Base-by-base conservation (phyloP, 768 basidiomycete genomes). In the Amanita jacksonii region DNA sequence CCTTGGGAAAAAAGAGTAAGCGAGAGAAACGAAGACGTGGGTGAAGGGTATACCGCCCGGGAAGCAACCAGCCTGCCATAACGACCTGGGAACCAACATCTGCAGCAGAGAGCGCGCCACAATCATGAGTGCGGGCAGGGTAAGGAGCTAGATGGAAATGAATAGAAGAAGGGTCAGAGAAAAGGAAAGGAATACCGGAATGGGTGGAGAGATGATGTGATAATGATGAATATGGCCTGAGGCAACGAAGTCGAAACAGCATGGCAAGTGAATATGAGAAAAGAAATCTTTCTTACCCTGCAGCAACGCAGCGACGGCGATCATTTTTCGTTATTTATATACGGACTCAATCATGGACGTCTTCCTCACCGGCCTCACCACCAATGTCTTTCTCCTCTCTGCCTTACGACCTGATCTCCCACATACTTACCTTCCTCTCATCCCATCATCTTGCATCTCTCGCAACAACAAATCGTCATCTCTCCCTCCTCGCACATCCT, bases 61-160 rank as follows among this genome's bases (percentile, higher is more conserved):
- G 75, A 52, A 85, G 78, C 46, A 94, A 66, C 81, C 84, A 88
- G 25, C 92, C 92, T 18, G 82, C 70, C 27, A 97, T 67, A 47
- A 83, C 71, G 49, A 92, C 87, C 47, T 56, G 56, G 13, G 62
- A 51, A 51, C 79, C 85, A 41, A 65, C 73, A 56, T 79, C 66
- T 19, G 58, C 53, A 25, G 67, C 53, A 47, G 70, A 64, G 46
- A 91, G 67, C 6, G 76, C 63, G 24, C 72, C 77, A 54, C 83
- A 85, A 24, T 60, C 61, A 58, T 89, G 86, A 1, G 85, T 82
- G 10, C 76, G 69, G 3, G 48, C 49, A 0, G 77, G 70, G 62
- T 70, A 83, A 4, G 81, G 79, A 0, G 69, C 80, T 80, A 51
- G 38, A 38, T 43, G 45, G 55, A 50, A 10, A 18, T 7, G 22